Evolutionary conservation across 2,329 filamentous ascomycete genomes (phyloP).

Genomic region (Aureobasidium pullulans): DNA sequence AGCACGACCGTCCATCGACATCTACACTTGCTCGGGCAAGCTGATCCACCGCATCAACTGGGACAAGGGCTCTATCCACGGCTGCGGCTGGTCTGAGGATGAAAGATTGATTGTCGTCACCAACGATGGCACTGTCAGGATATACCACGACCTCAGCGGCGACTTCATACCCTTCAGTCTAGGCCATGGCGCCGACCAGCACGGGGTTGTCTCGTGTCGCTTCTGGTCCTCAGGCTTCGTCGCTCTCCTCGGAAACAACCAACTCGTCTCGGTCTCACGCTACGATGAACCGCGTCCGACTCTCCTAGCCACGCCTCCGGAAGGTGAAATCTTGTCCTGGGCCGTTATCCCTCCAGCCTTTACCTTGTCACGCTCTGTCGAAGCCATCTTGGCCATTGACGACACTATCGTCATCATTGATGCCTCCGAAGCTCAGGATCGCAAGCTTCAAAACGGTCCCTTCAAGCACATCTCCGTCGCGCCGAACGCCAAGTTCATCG

Average conservation of each 20-base stretch:
- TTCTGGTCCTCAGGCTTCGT: constrained; percentile 95
- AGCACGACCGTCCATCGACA: constrained; percentile 77
- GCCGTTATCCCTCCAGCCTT: constrained; percentile 78
- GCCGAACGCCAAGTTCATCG: constrained; percentile 80
- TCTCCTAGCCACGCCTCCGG: constrained; percentile 66
- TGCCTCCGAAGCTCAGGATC: constrained; percentile 82
- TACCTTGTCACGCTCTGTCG: constrained; percentile 85
- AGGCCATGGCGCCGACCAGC: constrained; percentile 79
- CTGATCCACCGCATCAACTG: constrained; percentile 77
- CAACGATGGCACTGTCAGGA: constrained; percentile 81
- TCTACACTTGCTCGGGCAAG: constrained; percentile 90
- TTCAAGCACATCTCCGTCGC: constrained; percentile 88
- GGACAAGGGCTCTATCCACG: constrained; percentile 83
- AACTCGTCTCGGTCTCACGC: constrained; percentile 74
- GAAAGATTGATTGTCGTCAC: constrained; percentile 86
- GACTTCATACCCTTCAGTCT: constrained; percentile 94
- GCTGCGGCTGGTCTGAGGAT: constrained; percentile 92
- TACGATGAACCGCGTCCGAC: constrained; percentile 89
- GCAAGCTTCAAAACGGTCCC: constrained; percentile 82
- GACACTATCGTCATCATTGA: constrained; percentile 83
- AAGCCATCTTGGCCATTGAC: constrained; percentile 79
- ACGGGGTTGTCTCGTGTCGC: constrained; percentile 77
- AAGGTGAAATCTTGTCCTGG: constrained; percentile 80
- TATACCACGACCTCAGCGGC: constrained; percentile 84
- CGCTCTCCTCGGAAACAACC: constrained; percentile 80